Evolutionary conservation across 768 basidiomycete species (phyloP).

Genomic region (Hypholoma sublateritium): DNA sequence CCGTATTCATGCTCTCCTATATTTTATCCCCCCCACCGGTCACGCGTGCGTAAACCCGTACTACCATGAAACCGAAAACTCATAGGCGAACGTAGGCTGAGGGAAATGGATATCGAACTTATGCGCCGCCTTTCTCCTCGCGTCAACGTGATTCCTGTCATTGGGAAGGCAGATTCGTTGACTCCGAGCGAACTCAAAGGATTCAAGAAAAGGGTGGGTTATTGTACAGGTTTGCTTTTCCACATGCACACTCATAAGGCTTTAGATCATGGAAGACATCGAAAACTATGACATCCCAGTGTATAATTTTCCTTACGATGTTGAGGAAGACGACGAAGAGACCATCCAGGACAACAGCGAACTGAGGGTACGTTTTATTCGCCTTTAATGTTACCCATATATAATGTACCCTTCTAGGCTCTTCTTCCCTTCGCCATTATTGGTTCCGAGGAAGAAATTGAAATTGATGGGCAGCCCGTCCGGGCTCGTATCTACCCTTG

Average conservation of each 20-base stretch:
- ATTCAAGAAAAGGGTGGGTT: conserved; percentile 88
- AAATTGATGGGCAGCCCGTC: conserved; percentile 87
- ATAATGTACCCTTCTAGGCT: conserved; percentile 44
- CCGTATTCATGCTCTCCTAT: conserved; percentile 92
- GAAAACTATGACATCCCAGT: conserved; percentile 98
- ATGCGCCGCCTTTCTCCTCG: conserved; percentile 98
- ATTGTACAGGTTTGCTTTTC: neutral
- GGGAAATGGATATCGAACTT: conserved; percentile 98
- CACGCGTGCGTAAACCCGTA: conserved; percentile 68
- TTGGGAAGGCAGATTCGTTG: conserved; percentile 94
- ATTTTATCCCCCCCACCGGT: conserved; percentile 99
- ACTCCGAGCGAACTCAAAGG: conserved; percentile 90
- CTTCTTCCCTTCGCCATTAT: conserved; percentile 96
- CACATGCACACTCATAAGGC: neutral
- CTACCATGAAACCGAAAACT: neutral
- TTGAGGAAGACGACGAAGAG: conserved; percentile 99
- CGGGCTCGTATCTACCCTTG: conserved; percentile 97
- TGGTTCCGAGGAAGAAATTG: conserved; percentile 96
- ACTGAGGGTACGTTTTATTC: conserved; percentile 60
- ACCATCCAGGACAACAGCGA: conserved; percentile 98
- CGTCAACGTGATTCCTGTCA: conserved; percentile 98
- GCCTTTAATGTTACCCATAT: conserved; percentile 1
- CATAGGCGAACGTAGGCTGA: conserved; percentile 47
- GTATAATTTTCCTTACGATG: conserved; percentile 99
- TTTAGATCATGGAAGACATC: conserved; percentile 98